Percentiles rank a stretch among this genome's conserved stretches.
Evolutionary conservation across 1,284 basidiomycete genomes (phyloP).

Genomic region (Neotropicomus parvogracilis): DNA sequence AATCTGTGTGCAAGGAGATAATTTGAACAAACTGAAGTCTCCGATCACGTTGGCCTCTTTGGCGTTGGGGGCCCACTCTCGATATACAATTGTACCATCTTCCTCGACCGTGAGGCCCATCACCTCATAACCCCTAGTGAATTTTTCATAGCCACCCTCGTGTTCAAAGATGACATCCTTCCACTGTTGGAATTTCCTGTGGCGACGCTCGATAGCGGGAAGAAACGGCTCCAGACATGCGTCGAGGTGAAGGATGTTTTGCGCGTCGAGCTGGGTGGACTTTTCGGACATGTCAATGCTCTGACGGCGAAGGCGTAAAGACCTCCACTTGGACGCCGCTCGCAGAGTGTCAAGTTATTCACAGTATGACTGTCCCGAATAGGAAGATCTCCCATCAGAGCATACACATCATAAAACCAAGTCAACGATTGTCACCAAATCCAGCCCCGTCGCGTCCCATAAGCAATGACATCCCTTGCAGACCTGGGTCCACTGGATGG

Average conservation of each 20-base stretch:
- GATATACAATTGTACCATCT: slow-evolving; percentile 75
- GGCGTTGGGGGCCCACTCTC: slow-evolving; percentile 96
- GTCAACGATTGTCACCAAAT: slow-evolving; percentile 13
- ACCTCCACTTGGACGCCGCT: too few species aligned
- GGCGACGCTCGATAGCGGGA: slow-evolving; percentile 67
- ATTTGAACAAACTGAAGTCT: slow-evolving; percentile 81
- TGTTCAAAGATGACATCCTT: slow-evolving; percentile 67
- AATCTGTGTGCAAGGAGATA: background rate
- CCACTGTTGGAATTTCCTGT: slow-evolving; percentile 71
- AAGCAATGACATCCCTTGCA: slow-evolving; percentile 30
- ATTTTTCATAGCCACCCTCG: slow-evolving; percentile 88
- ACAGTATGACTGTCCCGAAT: slow-evolving; percentile 3
- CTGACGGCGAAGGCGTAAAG: background rate
- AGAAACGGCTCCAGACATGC: slow-evolving; percentile 76
- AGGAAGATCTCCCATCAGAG: slow-evolving; percentile 11
- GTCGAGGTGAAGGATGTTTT: slow-evolving; percentile 60
- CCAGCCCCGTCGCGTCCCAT: slow-evolving; percentile 31
- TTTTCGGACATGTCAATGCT: slow-evolving; percentile 19
- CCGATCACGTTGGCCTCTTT: slow-evolving; percentile 82
- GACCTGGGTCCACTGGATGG: slow-evolving; percentile 21
- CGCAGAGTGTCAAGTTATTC: too few species aligned
- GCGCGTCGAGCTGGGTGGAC: slow-evolving; percentile 50
- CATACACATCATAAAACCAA: too few species aligned
- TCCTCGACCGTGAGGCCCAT: slow-evolving; percentile 78
- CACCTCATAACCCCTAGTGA: slow-evolving; percentile 83